A percentile compares a stretch with the other conserved stretches of the same genome.
Conservation (phyloP, 768 basidiomycete species). For the Kwoniella bestiolae region DNA sequence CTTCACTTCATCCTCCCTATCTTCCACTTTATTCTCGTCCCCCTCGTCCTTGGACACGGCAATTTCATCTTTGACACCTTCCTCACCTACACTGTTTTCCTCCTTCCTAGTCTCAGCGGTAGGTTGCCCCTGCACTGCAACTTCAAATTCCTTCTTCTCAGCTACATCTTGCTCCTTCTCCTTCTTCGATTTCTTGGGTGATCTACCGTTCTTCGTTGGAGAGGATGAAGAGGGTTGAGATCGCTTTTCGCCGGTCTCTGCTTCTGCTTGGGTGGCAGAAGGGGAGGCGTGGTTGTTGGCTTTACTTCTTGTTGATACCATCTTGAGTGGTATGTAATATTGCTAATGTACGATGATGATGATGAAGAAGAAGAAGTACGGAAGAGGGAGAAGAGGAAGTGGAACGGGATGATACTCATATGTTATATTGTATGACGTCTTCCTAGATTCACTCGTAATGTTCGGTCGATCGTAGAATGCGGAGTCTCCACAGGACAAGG, state of each 20-base stretch:
- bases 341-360: too few relatives aligned
- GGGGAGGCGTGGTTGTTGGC: background rate
- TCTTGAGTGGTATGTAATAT: background rate
- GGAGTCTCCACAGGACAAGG: background rate
- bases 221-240: background rate
- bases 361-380: background rate
- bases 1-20: slow-evolving; percentile 15
- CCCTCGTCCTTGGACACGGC: slow-evolving; percentile 23
- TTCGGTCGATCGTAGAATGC: background rate
- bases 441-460: background rate
- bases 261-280: background rate
- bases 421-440: background rate
- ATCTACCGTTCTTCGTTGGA: background rate
- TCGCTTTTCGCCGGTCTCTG: slow-evolving; percentile 6
- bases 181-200: slow-evolving; percentile 9
- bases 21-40: slow-evolving; percentile 33
- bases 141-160: slow-evolving; percentile 8
- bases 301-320: slow-evolving; percentile 1
- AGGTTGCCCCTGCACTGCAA: slow-evolving; percentile 9
- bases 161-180: slow-evolving; percentile 8
- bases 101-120: background rate
- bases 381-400: background rate
- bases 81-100: background rate
- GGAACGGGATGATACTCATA: background rate
- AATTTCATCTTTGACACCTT: slow-evolving; percentile 24